These are phyloP conservation scores for Vitis amurensis DNA, from an alignment of 164 flowering plant genomes.

Conservation along the genomic window DNA sequence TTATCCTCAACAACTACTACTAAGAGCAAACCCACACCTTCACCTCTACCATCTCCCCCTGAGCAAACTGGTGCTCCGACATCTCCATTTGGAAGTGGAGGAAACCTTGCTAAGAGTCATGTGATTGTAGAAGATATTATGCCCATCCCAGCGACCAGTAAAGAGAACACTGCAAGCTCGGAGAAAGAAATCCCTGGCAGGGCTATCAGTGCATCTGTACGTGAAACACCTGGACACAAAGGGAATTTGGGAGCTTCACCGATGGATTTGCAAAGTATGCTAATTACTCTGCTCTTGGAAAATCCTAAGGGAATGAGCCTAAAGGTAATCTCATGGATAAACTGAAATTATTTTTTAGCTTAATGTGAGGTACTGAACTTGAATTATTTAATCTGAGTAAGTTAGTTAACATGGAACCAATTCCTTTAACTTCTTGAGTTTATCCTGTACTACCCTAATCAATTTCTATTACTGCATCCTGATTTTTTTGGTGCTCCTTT, in stretches of 20 bases:
- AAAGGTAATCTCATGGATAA: slow-evolving; percentile 48
- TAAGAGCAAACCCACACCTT: slow-evolving; percentile 56
- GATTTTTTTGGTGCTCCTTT: slow-evolving; percentile 10
- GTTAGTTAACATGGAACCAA: background rate
- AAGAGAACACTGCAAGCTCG: slow-evolving; percentile 35
- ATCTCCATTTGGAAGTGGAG: slow-evolving; percentile 58
- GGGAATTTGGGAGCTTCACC: slow-evolving; percentile 34
- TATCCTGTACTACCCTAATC: background rate
- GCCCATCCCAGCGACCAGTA: slow-evolving; percentile 25
- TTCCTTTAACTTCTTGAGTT: too few species aligned
- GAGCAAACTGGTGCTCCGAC: slow-evolving; percentile 42
- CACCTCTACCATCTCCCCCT: slow-evolving; percentile 76
- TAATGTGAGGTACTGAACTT: too few species aligned
- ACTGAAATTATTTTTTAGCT: background rate
- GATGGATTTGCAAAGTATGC: slow-evolving; percentile 53
- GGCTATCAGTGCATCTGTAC: slow-evolving; percentile 18
- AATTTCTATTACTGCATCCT: background rate
- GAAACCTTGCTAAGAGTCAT: slow-evolving; percentile 35
- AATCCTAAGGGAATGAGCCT: slow-evolving; percentile 83
- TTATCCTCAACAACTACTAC: slow-evolving; percentile 35
- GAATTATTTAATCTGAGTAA: background rate
- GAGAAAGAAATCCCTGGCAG: slow-evolving; percentile 55
- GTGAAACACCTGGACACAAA: slow-evolving; percentile 35
- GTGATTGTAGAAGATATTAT: slow-evolving; percentile 32
- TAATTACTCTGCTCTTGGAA: slow-evolving; percentile 57